These are phyloP conservation scores for Lentinula detonsa DNA, from an alignment of 768 basidiomycete species.

Conservation along the genomic window DNA sequence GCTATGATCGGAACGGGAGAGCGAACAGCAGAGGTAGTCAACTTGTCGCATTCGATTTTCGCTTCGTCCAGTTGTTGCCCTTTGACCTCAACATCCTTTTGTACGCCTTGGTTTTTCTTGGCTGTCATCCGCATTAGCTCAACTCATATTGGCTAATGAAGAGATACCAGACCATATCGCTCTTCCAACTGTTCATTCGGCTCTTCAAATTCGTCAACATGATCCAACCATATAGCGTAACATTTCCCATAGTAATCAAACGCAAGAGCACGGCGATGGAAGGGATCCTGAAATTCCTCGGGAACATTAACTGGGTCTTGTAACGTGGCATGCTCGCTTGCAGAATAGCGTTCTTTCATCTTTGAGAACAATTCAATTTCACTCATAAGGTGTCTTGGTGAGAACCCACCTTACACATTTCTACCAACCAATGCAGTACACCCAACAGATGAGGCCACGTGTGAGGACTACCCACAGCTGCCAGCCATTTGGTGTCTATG, in stretches of 20 bases:
- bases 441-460: slow-evolving; percentile 90
- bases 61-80: slow-evolving; percentile 38
- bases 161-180: slow-evolving; percentile 57
- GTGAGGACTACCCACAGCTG: slow-evolving; percentile 83
- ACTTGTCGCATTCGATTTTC: slow-evolving; percentile 47
- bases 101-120: slow-evolving; percentile 65
- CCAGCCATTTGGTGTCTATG: slow-evolving; percentile 82
- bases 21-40: slow-evolving; percentile 57
- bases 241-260: slow-evolving; percentile 67
- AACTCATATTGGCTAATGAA: not conserved
- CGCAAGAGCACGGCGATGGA: slow-evolving; percentile 73
- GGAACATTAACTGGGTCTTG: slow-evolving; percentile 57
- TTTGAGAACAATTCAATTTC: slow-evolving; percentile 20
- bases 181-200: slow-evolving; percentile 67
- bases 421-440: slow-evolving; percentile 89
- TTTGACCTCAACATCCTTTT: slow-evolving; percentile 57
- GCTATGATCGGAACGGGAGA: not conserved
- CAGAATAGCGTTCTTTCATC: slow-evolving; percentile 37
- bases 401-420: slow-evolving; percentile 66
- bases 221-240: slow-evolving; percentile 63
- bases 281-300: slow-evolving; percentile 69
- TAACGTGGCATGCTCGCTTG: slow-evolving; percentile 61
- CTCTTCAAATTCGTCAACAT: slow-evolving; percentile 62
- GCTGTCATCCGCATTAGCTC: slow-evolving; percentile 29
- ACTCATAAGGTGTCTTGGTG: not conserved